A percentile compares a stretch with the other conserved stretches of the same genome.
phyloP scores from a whole-genome alignment of 2,329 filamentous ascomycete species.

The Orbilia blumenaviensis region DNA sequence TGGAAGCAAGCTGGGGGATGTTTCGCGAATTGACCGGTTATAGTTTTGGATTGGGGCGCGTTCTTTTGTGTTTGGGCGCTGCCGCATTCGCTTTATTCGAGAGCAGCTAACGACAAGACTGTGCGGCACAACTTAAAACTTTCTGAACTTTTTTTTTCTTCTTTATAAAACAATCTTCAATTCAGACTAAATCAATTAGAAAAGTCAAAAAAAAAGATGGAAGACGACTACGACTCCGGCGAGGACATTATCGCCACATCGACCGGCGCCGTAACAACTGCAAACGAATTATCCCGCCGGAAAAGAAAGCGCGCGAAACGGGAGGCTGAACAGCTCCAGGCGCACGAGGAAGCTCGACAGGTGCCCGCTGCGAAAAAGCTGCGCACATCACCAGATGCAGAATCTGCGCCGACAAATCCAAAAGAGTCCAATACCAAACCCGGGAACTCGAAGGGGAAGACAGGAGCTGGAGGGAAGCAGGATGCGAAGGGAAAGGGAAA shows the following conservation, averaged over 20 bases:
- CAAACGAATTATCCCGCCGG: conserved; percentile 34
- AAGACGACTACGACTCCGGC: conserved; percentile 54
- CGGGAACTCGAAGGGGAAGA: too few relatives aligned
- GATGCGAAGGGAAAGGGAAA: conserved; percentile 45
- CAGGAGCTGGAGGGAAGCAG: not conserved
- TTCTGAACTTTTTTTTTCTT: not conserved
- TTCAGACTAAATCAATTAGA: not conserved
- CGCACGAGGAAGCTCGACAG: not conserved
- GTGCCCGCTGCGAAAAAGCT: conserved; percentile 27
- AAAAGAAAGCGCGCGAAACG: conserved; percentile 46
- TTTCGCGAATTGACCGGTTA: conserved; percentile 18
- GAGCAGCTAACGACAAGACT: not conserved
- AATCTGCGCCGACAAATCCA: not conserved
- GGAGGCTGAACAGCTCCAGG: conserved; percentile 24
- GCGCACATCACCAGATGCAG: conserved; percentile 27
- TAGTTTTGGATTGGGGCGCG: not conserved
- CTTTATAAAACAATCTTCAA: not conserved
- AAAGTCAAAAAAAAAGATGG: conserved; percentile 13
- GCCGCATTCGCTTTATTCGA: conserved; percentile 10
- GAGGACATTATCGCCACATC: conserved; percentile 40
- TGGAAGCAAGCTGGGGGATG: not conserved
- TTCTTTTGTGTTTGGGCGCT: conserved; percentile 43
- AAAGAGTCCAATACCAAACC: not conserved
- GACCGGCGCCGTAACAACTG: conserved; percentile 22
- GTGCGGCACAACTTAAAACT: conserved; percentile 2